phyloP scores from a whole-genome alignment of 371 early-diverging fungal species.

The Dinochytrium kinnereticum region DNA sequence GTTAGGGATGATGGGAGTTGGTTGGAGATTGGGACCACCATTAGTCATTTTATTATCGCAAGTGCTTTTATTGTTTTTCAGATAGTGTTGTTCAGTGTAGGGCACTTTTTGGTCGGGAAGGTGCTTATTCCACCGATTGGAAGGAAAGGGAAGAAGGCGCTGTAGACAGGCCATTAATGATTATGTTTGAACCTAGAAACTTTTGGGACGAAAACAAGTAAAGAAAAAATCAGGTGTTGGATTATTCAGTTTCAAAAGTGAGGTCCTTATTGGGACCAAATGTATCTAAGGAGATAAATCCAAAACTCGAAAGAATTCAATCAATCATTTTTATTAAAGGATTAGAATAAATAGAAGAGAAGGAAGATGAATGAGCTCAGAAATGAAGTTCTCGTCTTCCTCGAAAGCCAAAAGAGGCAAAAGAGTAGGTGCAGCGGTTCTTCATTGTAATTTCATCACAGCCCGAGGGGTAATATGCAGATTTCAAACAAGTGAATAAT shows the following conservation, averaged over 20 bases:
- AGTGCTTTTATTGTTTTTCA: slow-evolving; percentile 84
- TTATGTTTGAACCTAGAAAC: no score
- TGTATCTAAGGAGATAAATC: no score
- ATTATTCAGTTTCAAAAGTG: no score
- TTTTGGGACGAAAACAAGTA: no score
- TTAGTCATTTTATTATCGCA: slow-evolving; percentile 71
- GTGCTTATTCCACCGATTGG: slow-evolving; percentile 41
- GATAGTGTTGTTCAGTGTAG: slow-evolving; percentile 70
- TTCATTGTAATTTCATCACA: slow-evolving; percentile 7
- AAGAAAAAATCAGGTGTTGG: no score
- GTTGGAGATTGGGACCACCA: slow-evolving; percentile 97
- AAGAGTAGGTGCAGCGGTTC: slow-evolving; percentile 7
- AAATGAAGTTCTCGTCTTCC: slow-evolving; percentile 4
- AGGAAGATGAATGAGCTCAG: no score
- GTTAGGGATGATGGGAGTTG: slow-evolving; percentile 92
- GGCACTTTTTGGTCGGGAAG: slow-evolving; percentile 63
- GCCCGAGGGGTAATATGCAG: not conserved
- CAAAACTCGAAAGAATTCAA: no score
- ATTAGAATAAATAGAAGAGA: no score
- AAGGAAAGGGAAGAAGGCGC: no score
- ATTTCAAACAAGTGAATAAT: not conserved
- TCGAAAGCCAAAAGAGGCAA: not conserved
- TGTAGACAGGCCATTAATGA: no score
- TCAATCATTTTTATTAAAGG: no score
- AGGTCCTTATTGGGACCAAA: no score